Evolutionary conservation across 805 yeast species (phyloP).

Genomic region (Kuraishia capsulata): DNA sequence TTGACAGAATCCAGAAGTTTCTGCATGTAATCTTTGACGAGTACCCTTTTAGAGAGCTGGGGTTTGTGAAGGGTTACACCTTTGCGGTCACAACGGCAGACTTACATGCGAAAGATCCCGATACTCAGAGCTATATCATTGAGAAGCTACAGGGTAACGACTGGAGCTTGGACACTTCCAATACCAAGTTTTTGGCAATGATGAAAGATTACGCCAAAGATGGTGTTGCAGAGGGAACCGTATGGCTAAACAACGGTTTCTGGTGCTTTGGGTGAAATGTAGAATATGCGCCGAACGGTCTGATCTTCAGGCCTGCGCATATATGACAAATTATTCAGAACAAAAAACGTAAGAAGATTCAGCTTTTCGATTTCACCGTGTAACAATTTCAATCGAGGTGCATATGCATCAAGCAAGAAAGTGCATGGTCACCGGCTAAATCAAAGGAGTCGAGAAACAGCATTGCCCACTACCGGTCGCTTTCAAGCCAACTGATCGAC

Average conservation of each 20-base stretch:
- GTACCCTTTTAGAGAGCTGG: neutral
- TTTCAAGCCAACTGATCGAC: no score
- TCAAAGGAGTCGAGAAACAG: no score
- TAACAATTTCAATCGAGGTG: no score
- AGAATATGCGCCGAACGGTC: neutral
- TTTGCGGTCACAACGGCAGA: neutral
- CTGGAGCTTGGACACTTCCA: neutral
- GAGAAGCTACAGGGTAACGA: neutral
- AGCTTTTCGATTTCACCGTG: no score
- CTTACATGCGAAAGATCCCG: neutral
- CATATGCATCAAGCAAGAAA: no score
- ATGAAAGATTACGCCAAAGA: neutral
- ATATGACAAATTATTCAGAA: no score
- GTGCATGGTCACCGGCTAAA: no score
- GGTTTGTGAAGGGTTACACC: neutral
- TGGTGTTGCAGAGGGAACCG: neutral
- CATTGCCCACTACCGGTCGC: no score
- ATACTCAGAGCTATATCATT: neutral
- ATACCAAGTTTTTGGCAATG: conserved; percentile 1
- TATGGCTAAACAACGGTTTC: neutral
- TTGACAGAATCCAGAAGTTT: neutral
- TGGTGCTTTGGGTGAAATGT: neutral
- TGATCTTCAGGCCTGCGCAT: no score
- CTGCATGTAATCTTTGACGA: neutral
- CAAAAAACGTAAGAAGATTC: no score